These are phyloP conservation scores for Bidens hawaiensis DNA, from an alignment of 140 eudicot species.

Conservation along the genomic window DNA sequence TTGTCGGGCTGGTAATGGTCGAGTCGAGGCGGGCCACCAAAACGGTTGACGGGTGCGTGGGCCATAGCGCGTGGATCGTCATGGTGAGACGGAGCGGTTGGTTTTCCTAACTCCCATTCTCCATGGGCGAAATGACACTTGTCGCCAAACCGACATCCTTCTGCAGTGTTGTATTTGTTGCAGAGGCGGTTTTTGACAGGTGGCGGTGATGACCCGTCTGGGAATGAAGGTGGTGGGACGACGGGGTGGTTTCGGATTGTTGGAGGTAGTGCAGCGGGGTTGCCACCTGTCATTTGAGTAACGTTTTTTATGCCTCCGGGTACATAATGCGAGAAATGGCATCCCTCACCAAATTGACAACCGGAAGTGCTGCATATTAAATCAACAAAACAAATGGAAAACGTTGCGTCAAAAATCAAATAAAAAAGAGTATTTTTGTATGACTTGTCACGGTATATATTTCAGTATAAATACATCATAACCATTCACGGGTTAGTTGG, in stretches of 20 bases:
- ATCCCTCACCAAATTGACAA: conserved; percentile 82
- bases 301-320: conserved; percentile 82
- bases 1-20: conserved; percentile 34
- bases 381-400: conserved; percentile 6
- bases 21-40: conserved; percentile 32
- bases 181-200: conserved; percentile 66
- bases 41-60: conserved; percentile 38
- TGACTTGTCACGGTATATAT: not conserved
- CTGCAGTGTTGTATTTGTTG: conserved; percentile 66
- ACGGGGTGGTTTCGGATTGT: conserved; percentile 30
- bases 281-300: conserved; percentile 51
- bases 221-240: conserved; percentile 60
- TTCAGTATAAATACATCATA: not conserved
- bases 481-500: too few species aligned
- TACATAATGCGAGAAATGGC: conserved; percentile 80
- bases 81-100: conserved; percentile 41
- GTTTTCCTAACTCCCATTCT: conserved; percentile 88
- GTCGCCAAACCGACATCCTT: conserved; percentile 87
- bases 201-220: conserved; percentile 58
- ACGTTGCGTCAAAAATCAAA: not conserved
- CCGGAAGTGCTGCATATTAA: conserved; percentile 77
- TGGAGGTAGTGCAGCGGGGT: conserved; percentile 52
- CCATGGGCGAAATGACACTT: conserved; percentile 85
- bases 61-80: conserved; percentile 66
- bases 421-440: not conserved